A percentile compares a stretch with the other conserved stretches of the same genome.
Evolutionary conservation across 2,329 filamentous ascomycete species (phyloP).

Genomic region (Diaporthe humulicola): DNA sequence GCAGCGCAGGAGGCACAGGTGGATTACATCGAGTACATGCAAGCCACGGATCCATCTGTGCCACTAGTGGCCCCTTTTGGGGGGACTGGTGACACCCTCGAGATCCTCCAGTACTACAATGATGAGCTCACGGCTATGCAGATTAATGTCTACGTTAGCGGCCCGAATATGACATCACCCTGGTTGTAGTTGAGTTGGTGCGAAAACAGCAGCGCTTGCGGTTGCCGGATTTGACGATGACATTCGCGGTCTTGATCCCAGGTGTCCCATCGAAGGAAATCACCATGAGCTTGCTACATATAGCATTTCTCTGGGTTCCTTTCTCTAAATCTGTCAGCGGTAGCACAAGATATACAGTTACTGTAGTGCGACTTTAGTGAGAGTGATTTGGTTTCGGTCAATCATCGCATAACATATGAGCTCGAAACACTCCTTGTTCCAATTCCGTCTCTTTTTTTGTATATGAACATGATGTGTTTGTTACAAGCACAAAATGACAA

Average conservation of each 20-base stretch:
- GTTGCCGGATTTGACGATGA: neutral
- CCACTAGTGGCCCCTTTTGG: constrained; percentile 40
- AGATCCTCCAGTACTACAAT: constrained; percentile 43
- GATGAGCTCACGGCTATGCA: constrained; percentile 43
- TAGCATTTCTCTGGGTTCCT: no score
- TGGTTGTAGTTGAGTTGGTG: constrained; percentile 23
- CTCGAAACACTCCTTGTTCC: no score
- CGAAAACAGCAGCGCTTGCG: no score
- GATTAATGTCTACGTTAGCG: constrained; percentile 43
- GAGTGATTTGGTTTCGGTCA: no score
- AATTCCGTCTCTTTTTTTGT: no score
- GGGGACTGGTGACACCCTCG: constrained; percentile 42
- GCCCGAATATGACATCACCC: constrained; percentile 41
- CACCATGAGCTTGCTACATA: no score
- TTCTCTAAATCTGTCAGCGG: neutral
- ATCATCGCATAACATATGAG: no score
- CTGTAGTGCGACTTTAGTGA: no score
- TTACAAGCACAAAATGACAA: no score
- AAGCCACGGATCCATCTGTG: constrained; percentile 34
- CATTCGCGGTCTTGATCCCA: neutral
- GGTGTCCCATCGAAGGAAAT: no score
- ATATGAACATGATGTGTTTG: no score
- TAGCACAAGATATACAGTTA: neutral
- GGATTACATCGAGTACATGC: constrained; percentile 40
- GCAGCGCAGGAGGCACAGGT: constrained; percentile 41